phyloP scores from a whole-genome alignment of 2,329 filamentous ascomycete species.

The Aspergillus intermedius region DNA sequence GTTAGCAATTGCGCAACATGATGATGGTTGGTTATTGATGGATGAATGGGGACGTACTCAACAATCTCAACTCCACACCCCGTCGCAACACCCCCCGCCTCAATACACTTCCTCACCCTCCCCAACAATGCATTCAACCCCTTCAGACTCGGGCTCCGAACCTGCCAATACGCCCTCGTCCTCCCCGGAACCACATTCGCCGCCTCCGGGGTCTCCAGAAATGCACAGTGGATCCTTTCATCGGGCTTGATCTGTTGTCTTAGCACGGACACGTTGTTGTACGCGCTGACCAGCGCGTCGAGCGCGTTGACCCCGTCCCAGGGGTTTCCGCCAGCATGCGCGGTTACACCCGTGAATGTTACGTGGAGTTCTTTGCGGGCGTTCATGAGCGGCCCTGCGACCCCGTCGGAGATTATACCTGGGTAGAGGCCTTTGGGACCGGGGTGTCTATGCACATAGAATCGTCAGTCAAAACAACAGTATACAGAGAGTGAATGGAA shows the following conservation, averaged over 20 bases:
- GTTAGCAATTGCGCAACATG: background rate
- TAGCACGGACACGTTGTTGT: slow-evolving; percentile 44
- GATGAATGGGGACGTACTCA: slow-evolving; percentile 17
- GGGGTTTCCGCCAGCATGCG: slow-evolving; percentile 52
- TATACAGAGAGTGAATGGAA: too few species aligned
- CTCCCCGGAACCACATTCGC: slow-evolving; percentile 53
- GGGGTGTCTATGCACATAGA: background rate
- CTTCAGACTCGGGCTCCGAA: slow-evolving; percentile 38
- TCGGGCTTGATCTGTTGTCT: slow-evolving; percentile 52
- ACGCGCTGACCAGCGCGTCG: slow-evolving; percentile 48
- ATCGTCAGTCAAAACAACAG: too few species aligned
- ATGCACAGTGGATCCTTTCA: slow-evolving; percentile 49
- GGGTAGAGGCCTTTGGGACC: slow-evolving; percentile 21
- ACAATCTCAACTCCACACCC: slow-evolving; percentile 27
- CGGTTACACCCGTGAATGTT: slow-evolving; percentile 45
- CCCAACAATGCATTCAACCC: slow-evolving; percentile 31
- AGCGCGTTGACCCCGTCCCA: slow-evolving; percentile 57
- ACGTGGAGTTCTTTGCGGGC: slow-evolving; percentile 31
- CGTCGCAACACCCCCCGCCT: slow-evolving; percentile 30
- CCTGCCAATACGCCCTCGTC: slow-evolving; percentile 41
- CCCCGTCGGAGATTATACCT: slow-evolving; percentile 13
- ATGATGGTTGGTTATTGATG: background rate
- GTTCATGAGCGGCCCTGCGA: slow-evolving; percentile 25
- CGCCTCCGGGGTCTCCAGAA: slow-evolving; percentile 48
- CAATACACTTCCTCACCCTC: slow-evolving; percentile 28